A percentile compares a stretch with the other conserved stretches of the same genome.
These are phyloP conservation scores for Colletotrichum musicola DNA, from an alignment of 2,329 filamentous ascomycete genomes.

Conservation along the genomic window DNA sequence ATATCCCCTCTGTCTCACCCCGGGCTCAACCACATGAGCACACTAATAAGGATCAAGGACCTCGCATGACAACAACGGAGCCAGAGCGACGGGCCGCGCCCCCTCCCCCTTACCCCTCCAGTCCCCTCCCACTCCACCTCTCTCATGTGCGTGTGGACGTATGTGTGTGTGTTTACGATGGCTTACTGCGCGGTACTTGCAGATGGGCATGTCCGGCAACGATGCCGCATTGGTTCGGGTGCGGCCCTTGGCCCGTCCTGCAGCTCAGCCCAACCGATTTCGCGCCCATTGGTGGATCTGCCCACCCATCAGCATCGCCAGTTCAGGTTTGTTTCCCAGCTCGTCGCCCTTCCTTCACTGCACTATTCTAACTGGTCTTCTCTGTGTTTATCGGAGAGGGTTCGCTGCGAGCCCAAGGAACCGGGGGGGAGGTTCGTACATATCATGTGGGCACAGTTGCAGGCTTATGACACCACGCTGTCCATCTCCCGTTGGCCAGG, in stretches of 20 bases:
- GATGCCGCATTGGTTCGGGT: slow-evolving; percentile 28
- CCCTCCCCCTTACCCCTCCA: background rate
- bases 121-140: too few species aligned
- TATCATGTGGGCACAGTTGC: slow-evolving; percentile 32
- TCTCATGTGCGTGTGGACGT: slow-evolving; percentile 7
- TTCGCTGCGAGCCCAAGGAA: slow-evolving; percentile 15
- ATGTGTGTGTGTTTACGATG: slow-evolving; percentile 4
- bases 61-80: slow-evolving; percentile 5
- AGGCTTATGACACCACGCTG: slow-evolving; percentile 27
- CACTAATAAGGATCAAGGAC: background rate
- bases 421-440: background rate
- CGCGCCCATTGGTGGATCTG: slow-evolving; percentile 34
- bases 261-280: slow-evolving; percentile 26
- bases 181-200: slow-evolving; percentile 33
- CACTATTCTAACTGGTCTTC: background rate
- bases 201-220: slow-evolving; percentile 26
- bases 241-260: slow-evolving; percentile 1
- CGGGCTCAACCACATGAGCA: slow-evolving; percentile 25
- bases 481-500: slow-evolving; percentile 22
- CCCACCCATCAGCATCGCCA: slow-evolving; percentile 1
- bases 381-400: slow-evolving; percentile 1
- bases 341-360: too few species aligned
- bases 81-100: slow-evolving; percentile 34
- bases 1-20: slow-evolving; percentile 22
- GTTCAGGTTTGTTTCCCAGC: slow-evolving; percentile 3